Base-by-base conservation (phyloP, 495 filamentous ascomycete species). In the Talaromyces nanjingensis region DNA sequence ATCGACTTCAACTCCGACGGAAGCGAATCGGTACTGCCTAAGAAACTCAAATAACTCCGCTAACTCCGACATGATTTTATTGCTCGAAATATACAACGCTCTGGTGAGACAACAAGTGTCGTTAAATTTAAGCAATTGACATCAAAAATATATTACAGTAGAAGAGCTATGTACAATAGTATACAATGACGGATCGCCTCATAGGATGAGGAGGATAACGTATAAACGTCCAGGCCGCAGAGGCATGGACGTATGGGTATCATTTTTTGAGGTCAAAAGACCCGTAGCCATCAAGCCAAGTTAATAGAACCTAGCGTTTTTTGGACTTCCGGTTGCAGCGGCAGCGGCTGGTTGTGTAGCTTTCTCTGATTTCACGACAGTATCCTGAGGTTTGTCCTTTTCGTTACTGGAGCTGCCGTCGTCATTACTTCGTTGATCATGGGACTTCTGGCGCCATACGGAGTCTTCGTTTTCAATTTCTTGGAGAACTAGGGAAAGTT, bases 401-500 rank as follows among this genome's bases (percentile, higher is more conserved):
- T 4, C n/a, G 2, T 33, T 20, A 24, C 61, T 55, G 7, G 4
- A 52, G 1, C 0, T 56, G 27, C 1, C 37, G n/a, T 59, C 39
- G 52, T 54, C 20, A 24, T n/a, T 63, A 20, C 11, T 60, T 29
- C 34, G 59, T 33, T 58, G 60, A 63, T 66, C 29, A 39, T n/a
- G n/a, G 37, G 64, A 39, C 63, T 71, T 75, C 49, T 70, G 70
- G 62, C 84, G 79, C 79, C 88, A 90, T 14, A 84, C 68, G 7
- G 79, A 78, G 68, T 96, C 89, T 68, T 92, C 91, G 31, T 84
- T 80, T 71, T 92, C 91, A 64, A 98, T 86, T 69, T 97, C 89
- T 66, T 79, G 85, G 42, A 98, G 69, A 2, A 96, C 91, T 89
- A 70, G 42, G 59, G 27, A 56, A 59, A 49, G 29, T 63, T 47